Evolutionary conservation across 129 eudicot genomes (phyloP).

Genomic region (Glebionis coronaria): DNA sequence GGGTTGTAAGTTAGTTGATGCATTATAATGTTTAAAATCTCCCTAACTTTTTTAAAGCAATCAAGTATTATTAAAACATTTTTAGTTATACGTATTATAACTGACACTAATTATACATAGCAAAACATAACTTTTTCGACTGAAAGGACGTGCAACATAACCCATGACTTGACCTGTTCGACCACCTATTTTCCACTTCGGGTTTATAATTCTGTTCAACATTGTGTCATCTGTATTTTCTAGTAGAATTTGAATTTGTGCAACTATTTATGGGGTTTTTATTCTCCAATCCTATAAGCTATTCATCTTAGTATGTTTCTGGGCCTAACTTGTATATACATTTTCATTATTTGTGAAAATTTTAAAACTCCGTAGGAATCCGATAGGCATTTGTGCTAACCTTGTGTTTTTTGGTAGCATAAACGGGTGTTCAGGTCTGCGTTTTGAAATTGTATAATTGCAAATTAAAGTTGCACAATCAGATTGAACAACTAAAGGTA

Average conservation of each 20-base stretch:
- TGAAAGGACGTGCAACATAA: not conserved
- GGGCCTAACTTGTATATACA: not conserved
- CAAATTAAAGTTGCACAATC: too few species aligned
- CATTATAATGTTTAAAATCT: not conserved
- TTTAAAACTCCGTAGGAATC: slow-evolving; percentile 2
- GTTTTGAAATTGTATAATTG: too few species aligned
- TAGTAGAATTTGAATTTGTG: not conserved
- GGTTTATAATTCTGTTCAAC: not conserved
- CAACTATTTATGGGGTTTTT: not conserved
- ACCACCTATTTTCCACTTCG: not conserved
- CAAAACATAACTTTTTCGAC: not conserved
- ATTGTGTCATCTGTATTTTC: not conserved
- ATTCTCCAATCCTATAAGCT: not conserved
- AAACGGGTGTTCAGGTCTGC: too few species aligned
- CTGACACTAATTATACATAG: too few species aligned
- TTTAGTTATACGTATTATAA: too few species aligned
- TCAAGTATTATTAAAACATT: not conserved
- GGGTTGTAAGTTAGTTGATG: too few species aligned
- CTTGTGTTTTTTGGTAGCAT: not conserved
- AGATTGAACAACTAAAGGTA: too few species aligned
- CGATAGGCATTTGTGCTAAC: slow-evolving; percentile 4
- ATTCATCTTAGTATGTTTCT: not conserved
- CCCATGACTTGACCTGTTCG: not conserved
- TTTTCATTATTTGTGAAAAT: not conserved
- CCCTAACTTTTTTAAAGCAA: too few species aligned